phyloP scores from a whole-genome alignment of 768 basidiomycete genomes.

The Fomitopsis pulvina region DNA sequence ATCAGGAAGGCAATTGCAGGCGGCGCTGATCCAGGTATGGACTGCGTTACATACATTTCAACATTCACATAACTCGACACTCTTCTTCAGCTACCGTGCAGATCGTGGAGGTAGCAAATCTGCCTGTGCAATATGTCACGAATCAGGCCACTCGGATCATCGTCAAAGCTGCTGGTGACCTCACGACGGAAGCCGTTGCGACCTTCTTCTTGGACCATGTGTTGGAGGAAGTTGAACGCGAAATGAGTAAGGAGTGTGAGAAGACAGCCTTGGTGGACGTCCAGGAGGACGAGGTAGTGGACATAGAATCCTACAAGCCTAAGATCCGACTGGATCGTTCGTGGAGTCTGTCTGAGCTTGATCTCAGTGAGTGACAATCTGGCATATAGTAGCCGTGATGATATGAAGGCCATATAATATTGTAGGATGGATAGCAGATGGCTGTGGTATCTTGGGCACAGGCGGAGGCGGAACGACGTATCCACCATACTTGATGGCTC shows the following conservation, averaged over 20 bases:
- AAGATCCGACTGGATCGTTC: slow-evolving; percentile 8
- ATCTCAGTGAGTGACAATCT: slow-evolving; percentile 28
- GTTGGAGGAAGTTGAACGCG: slow-evolving; percentile 1
- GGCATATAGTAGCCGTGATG: slow-evolving; percentile 21
- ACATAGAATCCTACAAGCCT: slow-evolving; percentile 19
- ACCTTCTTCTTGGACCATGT: neutral
- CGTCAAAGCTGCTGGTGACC: slow-evolving; percentile 55
- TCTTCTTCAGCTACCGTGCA: slow-evolving; percentile 36
- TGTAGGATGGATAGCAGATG: slow-evolving; percentile 54
- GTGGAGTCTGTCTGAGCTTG: slow-evolving; percentile 21
- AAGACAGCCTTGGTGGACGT: neutral
- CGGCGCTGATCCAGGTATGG: slow-evolving; percentile 30
- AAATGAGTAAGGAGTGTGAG: slow-evolving; percentile 5
- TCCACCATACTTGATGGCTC: slow-evolving; percentile 40
- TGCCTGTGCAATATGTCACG: slow-evolving; percentile 43
- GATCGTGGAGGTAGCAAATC: slow-evolving; percentile 48
- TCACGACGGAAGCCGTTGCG: slow-evolving; percentile 13
- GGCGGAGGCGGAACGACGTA: slow-evolving; percentile 60
- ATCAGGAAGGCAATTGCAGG: slow-evolving; percentile 28
- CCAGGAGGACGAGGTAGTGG: neutral
- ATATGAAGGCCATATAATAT: slow-evolving; percentile 18
- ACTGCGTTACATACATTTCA: too few species aligned
- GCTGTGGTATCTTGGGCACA: slow-evolving; percentile 57
- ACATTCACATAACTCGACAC: slow-evolving; percentile 16
- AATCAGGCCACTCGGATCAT: slow-evolving; percentile 47